Evolutionary conservation across 1,284 basidiomycete species (phyloP).

Genomic region (Pseudozyma hubeiensis): DNA sequence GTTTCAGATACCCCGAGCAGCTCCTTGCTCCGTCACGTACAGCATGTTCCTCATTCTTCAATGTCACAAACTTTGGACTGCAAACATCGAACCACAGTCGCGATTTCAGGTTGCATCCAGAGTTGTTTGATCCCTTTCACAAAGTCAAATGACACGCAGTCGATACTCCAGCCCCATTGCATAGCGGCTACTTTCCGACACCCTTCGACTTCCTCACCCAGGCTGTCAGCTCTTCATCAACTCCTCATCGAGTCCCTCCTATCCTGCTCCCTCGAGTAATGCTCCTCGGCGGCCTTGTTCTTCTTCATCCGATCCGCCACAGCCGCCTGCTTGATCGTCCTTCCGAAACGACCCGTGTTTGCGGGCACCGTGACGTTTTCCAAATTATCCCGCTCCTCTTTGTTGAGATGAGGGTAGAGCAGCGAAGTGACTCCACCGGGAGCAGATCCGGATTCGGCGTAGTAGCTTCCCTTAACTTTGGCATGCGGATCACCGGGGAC

Average conservation of each 20-base stretch:
- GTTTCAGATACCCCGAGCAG: too few relatives aligned
- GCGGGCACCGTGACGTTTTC: conserved; percentile 16
- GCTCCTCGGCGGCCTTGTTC: conserved; percentile 6
- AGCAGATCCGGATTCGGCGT: conserved; percentile 10
- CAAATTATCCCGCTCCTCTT: conserved; percentile 14
- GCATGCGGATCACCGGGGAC: conserved; percentile 8
- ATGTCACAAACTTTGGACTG: too few relatives aligned
- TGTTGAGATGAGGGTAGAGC: conserved; percentile 22
- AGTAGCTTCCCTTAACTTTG: conserved; percentile 9
- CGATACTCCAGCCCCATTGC: too few relatives aligned
- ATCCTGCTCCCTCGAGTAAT: conserved; percentile 9
- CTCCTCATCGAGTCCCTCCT: too few relatives aligned
- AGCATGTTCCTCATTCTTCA: too few relatives aligned
- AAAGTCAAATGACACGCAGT: neutral
- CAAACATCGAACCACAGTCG: too few relatives aligned
- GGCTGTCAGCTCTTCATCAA: too few relatives aligned
- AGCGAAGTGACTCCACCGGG: conserved; percentile 6
- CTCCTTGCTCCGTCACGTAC: too few relatives aligned
- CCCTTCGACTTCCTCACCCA: too few relatives aligned
- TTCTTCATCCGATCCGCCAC: conserved; percentile 24
- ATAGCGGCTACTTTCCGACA: too few relatives aligned
- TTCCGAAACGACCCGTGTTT: conserved; percentile 17
- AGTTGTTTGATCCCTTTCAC: neutral
- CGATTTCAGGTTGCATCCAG: too few relatives aligned
- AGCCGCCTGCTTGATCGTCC: conserved; percentile 33